These are phyloP conservation scores for Linum usitatissimum DNA, from an alignment of 345 rosid species.

Conservation along the genomic window DNA sequence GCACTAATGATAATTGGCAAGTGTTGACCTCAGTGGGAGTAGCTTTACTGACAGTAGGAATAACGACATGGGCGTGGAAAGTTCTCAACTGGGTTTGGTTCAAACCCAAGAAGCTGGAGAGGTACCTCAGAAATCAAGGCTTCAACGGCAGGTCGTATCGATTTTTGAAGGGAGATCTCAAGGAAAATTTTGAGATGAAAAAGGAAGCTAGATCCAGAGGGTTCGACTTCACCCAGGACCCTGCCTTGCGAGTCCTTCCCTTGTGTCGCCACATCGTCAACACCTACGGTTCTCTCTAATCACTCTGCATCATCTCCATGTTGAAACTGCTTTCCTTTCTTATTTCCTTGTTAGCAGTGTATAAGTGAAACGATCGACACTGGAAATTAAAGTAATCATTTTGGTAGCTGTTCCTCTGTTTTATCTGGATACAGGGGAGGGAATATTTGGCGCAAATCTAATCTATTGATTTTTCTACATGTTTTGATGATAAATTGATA, in stretches of 20 bases:
- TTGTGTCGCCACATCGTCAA: background rate
- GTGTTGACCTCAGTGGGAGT: background rate
- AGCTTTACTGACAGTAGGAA: background rate
- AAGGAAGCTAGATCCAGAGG: conserved; percentile 26
- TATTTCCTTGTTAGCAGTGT: background rate
- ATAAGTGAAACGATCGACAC: too few relatives aligned
- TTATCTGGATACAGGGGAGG: too few relatives aligned
- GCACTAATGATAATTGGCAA: too few relatives aligned
- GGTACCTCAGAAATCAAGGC: conserved; percentile 34
- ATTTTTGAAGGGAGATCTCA: conserved; percentile 29
- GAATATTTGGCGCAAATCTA: too few relatives aligned
- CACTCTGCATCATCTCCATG: too few relatives aligned
- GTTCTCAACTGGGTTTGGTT: conserved; percentile 37
- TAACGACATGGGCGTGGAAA: conserved; percentile 22
- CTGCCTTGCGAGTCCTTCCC: conserved; percentile 29
- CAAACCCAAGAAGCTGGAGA: conserved; percentile 33
- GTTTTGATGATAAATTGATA: too few relatives aligned
- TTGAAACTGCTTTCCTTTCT: too few relatives aligned
- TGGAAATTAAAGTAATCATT: too few relatives aligned
- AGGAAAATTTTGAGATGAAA: conserved; percentile 21
- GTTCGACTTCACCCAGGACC: conserved; percentile 24
- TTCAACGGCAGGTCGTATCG: conserved; percentile 34
- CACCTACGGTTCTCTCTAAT: background rate
- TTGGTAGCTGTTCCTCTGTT: too few relatives aligned
- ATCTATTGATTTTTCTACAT: too few relatives aligned